Conservation (phyloP, 2,329 filamentous ascomycete species). For the Fusarium pseudoanthophilum region DNA sequence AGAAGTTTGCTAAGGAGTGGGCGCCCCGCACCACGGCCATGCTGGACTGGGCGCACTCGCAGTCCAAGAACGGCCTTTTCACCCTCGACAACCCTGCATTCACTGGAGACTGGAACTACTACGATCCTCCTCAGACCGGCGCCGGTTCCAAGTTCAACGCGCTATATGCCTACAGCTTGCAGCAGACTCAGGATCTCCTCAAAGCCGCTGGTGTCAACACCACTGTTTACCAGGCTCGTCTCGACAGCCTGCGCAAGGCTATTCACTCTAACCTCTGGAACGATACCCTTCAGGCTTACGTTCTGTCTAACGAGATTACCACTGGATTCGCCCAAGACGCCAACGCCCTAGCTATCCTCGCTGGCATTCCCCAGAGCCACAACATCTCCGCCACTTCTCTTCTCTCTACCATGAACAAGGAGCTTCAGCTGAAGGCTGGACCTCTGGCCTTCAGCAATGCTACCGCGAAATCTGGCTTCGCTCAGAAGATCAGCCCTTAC, state of each 20-base stretch:
- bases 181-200: not conserved
- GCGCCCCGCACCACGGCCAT: not conserved
- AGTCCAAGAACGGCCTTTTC: not conserved
- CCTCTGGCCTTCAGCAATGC: conserved; percentile 1
- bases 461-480: not conserved
- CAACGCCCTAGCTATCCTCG: not conserved
- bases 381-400: not conserved
- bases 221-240: not conserved
- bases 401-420: not conserved
- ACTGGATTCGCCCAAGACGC: not conserved
- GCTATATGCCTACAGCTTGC: not conserved
- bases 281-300: not conserved
- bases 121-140: not conserved
- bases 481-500: conserved; percentile 13
- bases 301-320: not conserved
- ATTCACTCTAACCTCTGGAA: not conserved
- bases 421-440: not conserved
- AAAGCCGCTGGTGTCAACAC: not conserved
- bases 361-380: not conserved
- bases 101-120: conserved; percentile 8
- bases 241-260: not conserved
- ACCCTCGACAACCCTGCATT: not conserved
- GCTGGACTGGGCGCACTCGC: not conserved
- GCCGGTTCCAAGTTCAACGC: conserved; percentile 6
- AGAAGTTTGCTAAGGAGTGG: not conserved